Evolutionary conservation across 1,284 basidiomycete species (phyloP).

Genomic region (Coniophora puteana): DNA sequence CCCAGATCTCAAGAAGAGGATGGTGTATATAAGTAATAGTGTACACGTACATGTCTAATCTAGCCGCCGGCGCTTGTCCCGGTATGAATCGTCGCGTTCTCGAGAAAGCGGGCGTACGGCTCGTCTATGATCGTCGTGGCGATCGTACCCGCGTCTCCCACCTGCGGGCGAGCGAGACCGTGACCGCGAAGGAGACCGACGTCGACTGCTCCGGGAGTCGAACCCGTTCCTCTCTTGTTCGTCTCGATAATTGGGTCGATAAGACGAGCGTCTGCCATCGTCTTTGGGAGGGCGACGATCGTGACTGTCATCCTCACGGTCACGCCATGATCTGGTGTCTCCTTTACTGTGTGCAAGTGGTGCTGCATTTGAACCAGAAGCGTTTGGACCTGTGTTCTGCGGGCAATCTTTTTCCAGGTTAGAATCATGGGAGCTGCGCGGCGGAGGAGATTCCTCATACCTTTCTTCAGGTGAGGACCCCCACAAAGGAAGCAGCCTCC

Average conservation of each 20-base stretch:
- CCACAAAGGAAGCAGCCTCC: slow-evolving; percentile 90
- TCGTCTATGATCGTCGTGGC: slow-evolving; percentile 22
- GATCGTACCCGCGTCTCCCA: slow-evolving; percentile 13
- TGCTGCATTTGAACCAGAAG: slow-evolving; percentile 46
- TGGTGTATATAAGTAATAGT: too few species aligned
- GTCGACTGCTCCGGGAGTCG: slow-evolving; percentile 16
- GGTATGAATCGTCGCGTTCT: slow-evolving; percentile 35
- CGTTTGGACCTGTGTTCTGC: slow-evolving; percentile 52
- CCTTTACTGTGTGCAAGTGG: slow-evolving; percentile 36
- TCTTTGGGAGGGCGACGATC: slow-evolving; percentile 24
- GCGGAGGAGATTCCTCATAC: slow-evolving; percentile 33
- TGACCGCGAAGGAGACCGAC: slow-evolving; percentile 31
- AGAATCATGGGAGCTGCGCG: too few species aligned
- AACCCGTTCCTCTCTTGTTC: slow-evolving; percentile 20
- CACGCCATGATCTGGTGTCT: slow-evolving; percentile 41
- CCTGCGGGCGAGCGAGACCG: slow-evolving; percentile 24
- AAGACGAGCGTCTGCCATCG: slow-evolving; percentile 23
- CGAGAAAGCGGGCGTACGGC: slow-evolving; percentile 38
- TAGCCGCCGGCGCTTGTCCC: slow-evolving; percentile 37
- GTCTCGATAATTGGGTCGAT: slow-evolving; percentile 19
- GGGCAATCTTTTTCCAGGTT: slow-evolving; percentile 77
- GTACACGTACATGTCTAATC: slow-evolving; percentile 26
- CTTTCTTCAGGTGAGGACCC: slow-evolving; percentile 86
- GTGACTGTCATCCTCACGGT: slow-evolving; percentile 26
- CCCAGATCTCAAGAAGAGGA: too few species aligned